Evolutionary conservation across 164 flowering plant species (phyloP), one percentile per base, ranked within the genome.

Genomic region (Warburgia ugandensis): DNA sequence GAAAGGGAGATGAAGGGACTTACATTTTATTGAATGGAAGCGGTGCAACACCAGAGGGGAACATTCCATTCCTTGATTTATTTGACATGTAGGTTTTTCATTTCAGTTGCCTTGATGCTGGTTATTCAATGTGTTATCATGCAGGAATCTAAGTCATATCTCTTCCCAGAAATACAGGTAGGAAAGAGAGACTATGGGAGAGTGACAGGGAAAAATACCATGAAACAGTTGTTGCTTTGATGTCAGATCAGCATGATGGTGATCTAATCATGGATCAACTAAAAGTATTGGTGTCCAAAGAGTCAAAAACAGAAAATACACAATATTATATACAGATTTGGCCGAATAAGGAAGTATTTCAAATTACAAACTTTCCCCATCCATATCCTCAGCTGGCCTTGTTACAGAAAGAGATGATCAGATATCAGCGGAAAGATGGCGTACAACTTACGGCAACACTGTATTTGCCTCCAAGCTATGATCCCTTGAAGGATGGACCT

Each of bases 11-110:
- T 68, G 81, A 70, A 52, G 68, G 75, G 48, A 80, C 82, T 31
- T 88, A 66, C 50, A 7, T 86, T 47, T 57, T 92, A 63, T 64
- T 92, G 49, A 92, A 88, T 68, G 99, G 99, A 61, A 84, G 64
- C 60, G 99, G 99, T 64, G 99, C 99, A 60, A 85, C 99, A 54
- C 96, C 96, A 29, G 77, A 82, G 58, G 99, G 99, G 54, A 86
- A 88, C 65, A 76, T 88, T 43, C 99, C 99, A 13, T 92, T 92
- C 54, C 77, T 92, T 23, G 99, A 92, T 77, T 70, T 92, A 64
- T 80, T 92, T 71, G 91, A 88, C 70, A 80, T 88, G 97, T 88
- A 74, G 79, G 86, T 68, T 32, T 59, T 63, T 53, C 12, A 47
- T 32, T 28, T 20, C 31, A 35, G 19, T 2, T 43, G 23, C 3